These are phyloP conservation scores for Venturia pyrina DNA, from an alignment of 2,329 filamentous ascomycete species.

Conservation along the genomic window DNA sequence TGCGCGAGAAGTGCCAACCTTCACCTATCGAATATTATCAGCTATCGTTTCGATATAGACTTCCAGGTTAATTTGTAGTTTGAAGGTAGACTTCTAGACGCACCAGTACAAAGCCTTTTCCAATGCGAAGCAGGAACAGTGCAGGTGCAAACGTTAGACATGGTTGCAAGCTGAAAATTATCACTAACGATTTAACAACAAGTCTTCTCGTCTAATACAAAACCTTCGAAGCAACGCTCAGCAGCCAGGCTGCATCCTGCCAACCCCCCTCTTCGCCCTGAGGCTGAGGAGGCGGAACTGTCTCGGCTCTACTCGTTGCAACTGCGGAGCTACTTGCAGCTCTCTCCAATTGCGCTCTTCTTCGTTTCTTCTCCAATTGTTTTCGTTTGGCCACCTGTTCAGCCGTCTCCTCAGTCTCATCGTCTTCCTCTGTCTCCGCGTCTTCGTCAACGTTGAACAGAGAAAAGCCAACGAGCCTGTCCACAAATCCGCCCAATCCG, in stretches of 20 bases:
- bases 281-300: constrained; percentile 15
- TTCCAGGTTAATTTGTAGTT: too few relatives aligned
- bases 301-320: constrained; percentile 23
- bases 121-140: too few relatives aligned
- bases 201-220: constrained; percentile 5
- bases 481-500: constrained; percentile 47
- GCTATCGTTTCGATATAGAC: too few relatives aligned
- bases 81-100: too few relatives aligned
- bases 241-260: constrained; percentile 49
- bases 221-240: constrained; percentile 42
- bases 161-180: not conserved
- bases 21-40: too few relatives aligned
- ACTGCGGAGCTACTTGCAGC: constrained; percentile 26
- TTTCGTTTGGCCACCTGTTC: constrained; percentile 20
- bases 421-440: constrained; percentile 25
- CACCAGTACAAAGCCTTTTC: too few relatives aligned
- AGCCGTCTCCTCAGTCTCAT: constrained; percentile 21
- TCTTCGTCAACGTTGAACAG: constrained; percentile 46
- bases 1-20: too few relatives aligned
- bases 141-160: too few relatives aligned
- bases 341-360: constrained; percentile 18
- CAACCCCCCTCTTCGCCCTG: constrained; percentile 37
- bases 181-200: not conserved
- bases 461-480: constrained; percentile 47
- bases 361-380: constrained; percentile 17